Base-by-base conservation (phyloP, 306 rosid genomes). In the Canavalia ensiformis region DNA sequence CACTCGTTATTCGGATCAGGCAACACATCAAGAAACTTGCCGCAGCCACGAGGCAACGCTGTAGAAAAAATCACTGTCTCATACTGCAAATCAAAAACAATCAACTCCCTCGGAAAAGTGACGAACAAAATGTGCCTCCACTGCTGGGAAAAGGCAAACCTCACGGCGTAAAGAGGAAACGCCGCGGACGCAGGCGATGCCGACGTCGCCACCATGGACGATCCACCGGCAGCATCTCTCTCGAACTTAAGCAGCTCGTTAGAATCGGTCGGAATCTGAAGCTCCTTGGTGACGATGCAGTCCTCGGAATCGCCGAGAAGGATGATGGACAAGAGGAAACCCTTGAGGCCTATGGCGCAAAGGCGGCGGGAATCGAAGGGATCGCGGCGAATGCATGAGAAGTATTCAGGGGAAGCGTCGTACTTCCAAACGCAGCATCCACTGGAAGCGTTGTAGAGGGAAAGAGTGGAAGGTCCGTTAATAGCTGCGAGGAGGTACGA, bases 351-450 rank as follows among this genome's bases (percentile, higher is more conserved):
- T 35, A 96, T 71, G 11, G 86, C 91, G 45, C 99, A 93, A 55
- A 96, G 75, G 67, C 90, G 98, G 63, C 99, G 90, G 45, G 97
- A 87, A 83, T 96, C 98, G 78, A 96, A 96, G 5, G 98, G 98
- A 80, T 96, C 98, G 18, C 94, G 90, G 51, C 97, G 97, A 72
- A 93, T 62, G 71, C 99, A 93, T 12, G 97, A 90, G 33, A 93
- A 83, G 30, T 71, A 78, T 41, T 93, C 97, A 1, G 94, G 90
- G 4, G 92, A 84, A 4, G 97, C 94, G 68, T 96, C 97, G 80
- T 96, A 96, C 74, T 90, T 90, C 97, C 95, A 96, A 82, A 93
- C 60, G 77, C 99, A 93, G 0, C 97, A 90, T 31, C 94, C 97
- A 9, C 89, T 85, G 50, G 92, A 35, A 57, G 87, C 77, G 73